Evolutionary conservation across 306 rosid species (phyloP).

Genomic region (Cicer chorassanicum): DNA sequence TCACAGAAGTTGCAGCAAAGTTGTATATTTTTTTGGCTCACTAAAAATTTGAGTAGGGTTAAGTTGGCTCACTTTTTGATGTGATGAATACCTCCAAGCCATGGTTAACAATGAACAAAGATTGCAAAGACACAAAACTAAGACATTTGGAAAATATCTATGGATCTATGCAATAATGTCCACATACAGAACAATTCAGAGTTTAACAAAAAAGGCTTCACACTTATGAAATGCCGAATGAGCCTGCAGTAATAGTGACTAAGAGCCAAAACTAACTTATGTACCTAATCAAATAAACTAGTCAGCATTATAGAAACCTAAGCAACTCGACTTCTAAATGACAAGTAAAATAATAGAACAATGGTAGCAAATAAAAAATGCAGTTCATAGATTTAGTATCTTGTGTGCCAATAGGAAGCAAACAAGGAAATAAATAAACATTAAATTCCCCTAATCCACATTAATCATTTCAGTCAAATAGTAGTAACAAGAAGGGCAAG

Average conservation of each 20-base stretch:
- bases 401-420: constrained; percentile 1
- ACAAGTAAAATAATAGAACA: not conserved
- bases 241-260: not conserved
- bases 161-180: constrained; percentile 5
- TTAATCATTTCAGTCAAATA: not conserved
- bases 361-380: constrained; percentile 14
- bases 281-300: constrained; percentile 24
- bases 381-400: constrained; percentile 19
- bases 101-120: constrained; percentile 10
- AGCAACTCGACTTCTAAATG: not conserved
- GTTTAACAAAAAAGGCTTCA: constrained; percentile 18
- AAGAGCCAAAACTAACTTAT: constrained; percentile 5
- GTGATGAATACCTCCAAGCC: not conserved
- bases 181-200: not conserved
- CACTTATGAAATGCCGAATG: not conserved
- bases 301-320: not conserved
- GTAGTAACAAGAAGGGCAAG: not conserved
- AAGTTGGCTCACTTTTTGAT: not conserved
- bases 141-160: constrained; percentile 25
- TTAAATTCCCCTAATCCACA: constrained; percentile 28
- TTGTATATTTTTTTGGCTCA: not conserved
- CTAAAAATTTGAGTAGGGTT: not conserved
- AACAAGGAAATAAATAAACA: constrained; percentile 9
- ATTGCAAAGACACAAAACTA: not conserved
- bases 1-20: constrained; percentile 18